Percentiles rank a stretch among this genome's conserved stretches.
Conservation (phyloP, 2,329 filamentous ascomycete species). For the Dichotomopilus funicola region DNA sequence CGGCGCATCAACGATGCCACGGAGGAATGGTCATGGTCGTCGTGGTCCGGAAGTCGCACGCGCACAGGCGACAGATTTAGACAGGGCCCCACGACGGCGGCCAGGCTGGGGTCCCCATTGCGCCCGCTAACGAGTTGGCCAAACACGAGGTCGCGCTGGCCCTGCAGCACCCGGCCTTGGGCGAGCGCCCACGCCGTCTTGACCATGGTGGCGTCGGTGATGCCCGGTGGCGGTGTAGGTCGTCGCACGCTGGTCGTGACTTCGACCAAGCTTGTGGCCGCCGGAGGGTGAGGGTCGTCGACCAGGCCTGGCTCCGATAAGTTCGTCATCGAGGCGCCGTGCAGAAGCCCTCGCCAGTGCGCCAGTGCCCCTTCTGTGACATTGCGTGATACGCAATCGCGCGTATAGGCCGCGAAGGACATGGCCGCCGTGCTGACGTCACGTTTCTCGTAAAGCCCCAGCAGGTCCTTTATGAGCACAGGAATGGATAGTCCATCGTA, state of each 20-base stretch:
- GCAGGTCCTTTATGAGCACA: not conserved
- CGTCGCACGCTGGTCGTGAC: not conserved
- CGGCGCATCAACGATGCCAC: not conserved
- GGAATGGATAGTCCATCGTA: not conserved
- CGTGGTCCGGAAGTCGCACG: not conserved
- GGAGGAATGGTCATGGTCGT: not conserved
- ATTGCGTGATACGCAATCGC: not conserved
- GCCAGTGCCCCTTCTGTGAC: not conserved
- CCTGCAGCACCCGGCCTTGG: not conserved
- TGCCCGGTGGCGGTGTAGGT: not conserved
- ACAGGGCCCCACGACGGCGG: not conserved
- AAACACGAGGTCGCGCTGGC: not conserved
- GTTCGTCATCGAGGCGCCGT: not conserved
- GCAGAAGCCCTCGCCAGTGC: not conserved
- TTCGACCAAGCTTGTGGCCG: not conserved
- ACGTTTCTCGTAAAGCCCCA: not conserved
- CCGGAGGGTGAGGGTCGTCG: not conserved
- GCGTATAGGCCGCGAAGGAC: not conserved
- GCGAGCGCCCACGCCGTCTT: not conserved
- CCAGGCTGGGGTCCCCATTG: not conserved
- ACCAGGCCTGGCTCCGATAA: not conserved
- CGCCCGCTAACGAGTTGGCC: not conserved
- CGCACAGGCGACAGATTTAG: not conserved
- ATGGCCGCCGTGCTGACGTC: not conserved
- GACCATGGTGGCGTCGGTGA: not conserved